phyloP scores from a whole-genome alignment of 768 basidiomycete species.

The Phylloporus sp. region DNA sequence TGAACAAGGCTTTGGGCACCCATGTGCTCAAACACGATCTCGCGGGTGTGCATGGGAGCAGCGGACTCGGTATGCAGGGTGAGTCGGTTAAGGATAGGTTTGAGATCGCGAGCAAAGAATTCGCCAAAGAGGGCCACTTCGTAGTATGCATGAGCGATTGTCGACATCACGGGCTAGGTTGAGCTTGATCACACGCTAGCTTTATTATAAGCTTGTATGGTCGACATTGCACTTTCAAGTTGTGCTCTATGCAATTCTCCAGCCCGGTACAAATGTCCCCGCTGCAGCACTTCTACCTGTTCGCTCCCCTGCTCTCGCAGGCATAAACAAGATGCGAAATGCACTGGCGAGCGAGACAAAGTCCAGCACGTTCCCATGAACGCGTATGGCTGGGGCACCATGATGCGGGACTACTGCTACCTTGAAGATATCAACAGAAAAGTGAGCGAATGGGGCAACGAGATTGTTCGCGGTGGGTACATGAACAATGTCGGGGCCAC shows the following conservation, averaged over 20 bases:
- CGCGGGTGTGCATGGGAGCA: slow-evolving; percentile 64
- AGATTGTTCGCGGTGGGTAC: slow-evolving; percentile 63
- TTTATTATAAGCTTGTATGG: too few relatives aligned
- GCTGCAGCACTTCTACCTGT: slow-evolving; percentile 67
- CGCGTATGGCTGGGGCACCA: slow-evolving; percentile 74
- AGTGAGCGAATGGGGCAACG: slow-evolving; percentile 66
- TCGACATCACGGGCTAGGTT: too few relatives aligned
- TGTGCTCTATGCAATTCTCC: slow-evolving; percentile 50
- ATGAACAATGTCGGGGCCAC: slow-evolving; percentile 19
- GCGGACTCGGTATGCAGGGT: slow-evolving; percentile 80
- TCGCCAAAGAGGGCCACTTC: slow-evolving; percentile 82
- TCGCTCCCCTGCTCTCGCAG: slow-evolving; percentile 60
- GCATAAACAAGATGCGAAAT: slow-evolving; percentile 62
- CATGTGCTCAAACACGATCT: slow-evolving; percentile 77
- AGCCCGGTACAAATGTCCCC: slow-evolving; percentile 75
- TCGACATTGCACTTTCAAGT: slow-evolving; percentile 14
- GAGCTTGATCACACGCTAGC: too few relatives aligned
- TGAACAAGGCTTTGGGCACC: slow-evolving; percentile 63
- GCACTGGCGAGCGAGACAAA: slow-evolving; percentile 71
- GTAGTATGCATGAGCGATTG: slow-evolving; percentile 58
- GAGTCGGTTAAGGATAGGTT: slow-evolving; percentile 72
- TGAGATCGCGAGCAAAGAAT: slow-evolving; percentile 72
- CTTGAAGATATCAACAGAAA: slow-evolving; percentile 78
- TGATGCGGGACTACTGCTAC: slow-evolving; percentile 87
- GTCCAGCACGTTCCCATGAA: slow-evolving; percentile 76